These are phyloP conservation scores for Acer negundo DNA, from an alignment of 345 rosid genomes.

Conservation along the genomic window DNA sequence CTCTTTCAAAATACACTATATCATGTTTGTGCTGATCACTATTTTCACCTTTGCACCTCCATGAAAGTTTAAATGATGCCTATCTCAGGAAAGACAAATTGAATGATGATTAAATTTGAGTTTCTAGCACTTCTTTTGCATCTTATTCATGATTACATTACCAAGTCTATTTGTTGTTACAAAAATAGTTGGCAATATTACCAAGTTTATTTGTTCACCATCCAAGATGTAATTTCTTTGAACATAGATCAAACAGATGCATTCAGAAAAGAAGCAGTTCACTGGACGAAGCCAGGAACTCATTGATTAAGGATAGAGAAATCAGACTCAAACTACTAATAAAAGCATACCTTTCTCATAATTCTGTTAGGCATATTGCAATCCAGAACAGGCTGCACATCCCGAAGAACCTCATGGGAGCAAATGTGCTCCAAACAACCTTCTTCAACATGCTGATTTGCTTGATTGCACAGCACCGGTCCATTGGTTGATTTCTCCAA, in stretches of 20 bases:
- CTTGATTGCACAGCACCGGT: slow-evolving; percentile 32
- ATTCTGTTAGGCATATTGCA: slow-evolving; percentile 42
- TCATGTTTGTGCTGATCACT: slow-evolving; percentile 95
- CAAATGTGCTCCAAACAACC: slow-evolving; percentile 63
- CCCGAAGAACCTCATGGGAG: slow-evolving; percentile 83
- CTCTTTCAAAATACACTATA: slow-evolving; percentile 92
- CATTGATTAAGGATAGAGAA: not conserved
- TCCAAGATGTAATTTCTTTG: not conserved
- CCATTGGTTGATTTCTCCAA: slow-evolving; percentile 39
- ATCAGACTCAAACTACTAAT: not conserved
- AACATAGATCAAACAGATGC: slow-evolving; percentile 8
- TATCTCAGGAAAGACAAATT: slow-evolving; percentile 38
- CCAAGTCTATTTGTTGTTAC: not conserved
- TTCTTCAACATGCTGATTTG: slow-evolving; percentile 40
- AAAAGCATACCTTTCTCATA: slow-evolving; percentile 70
- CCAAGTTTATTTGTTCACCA: not conserved
- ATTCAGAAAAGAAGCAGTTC: slow-evolving; percentile 8
- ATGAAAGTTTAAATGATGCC: slow-evolving; percentile 98
- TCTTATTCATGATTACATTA: not conserved
- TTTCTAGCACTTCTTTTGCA: slow-evolving; percentile 4
- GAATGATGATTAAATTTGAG: slow-evolving; percentile 16
- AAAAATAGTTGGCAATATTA: not conserved
- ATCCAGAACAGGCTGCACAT: slow-evolving; percentile 45
- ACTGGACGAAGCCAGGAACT: not conserved
- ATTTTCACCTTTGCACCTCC: slow-evolving; percentile 85